phyloP scores from a whole-genome alignment of 345 rosid genomes.

The Corchorus olitorius region DNA sequence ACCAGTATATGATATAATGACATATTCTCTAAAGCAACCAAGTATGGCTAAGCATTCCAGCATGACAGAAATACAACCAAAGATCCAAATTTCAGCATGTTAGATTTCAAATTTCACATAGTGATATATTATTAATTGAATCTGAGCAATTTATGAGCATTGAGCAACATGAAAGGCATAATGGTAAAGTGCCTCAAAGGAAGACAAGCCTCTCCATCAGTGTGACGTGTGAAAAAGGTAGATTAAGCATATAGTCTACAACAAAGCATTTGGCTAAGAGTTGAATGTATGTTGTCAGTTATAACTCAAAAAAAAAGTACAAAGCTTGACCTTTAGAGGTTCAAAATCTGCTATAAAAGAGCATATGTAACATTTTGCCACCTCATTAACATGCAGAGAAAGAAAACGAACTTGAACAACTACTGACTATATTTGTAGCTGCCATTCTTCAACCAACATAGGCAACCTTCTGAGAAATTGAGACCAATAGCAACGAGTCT shows the following conservation, averaged over 20 bases:
- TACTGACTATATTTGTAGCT: not conserved
- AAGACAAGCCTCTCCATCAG: not conserved
- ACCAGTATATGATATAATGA: not conserved
- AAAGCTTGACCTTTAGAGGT: too few species aligned
- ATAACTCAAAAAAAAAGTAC: too few species aligned
- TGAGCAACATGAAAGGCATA: not conserved
- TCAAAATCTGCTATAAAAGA: not conserved
- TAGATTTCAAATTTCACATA: not conserved
- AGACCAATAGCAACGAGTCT: not conserved
- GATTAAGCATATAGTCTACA: not conserved
- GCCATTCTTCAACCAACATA: constrained; percentile 6
- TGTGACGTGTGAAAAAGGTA: not conserved
- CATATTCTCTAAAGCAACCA: not conserved
- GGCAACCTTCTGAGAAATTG: not conserved
- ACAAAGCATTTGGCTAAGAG: not conserved
- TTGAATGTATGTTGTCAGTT: not conserved
- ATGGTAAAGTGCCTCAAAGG: not conserved
- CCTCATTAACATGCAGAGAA: not conserved
- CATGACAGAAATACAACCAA: not conserved
- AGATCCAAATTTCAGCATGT: constrained; percentile 7
- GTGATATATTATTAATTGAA: not conserved
- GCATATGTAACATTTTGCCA: not conserved
- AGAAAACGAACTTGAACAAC: not conserved
- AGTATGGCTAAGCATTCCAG: not conserved
- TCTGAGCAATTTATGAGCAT: not conserved